Base-by-base conservation (phyloP, 2,329 filamentous ascomycete species). In the Aspergillus glaucus region DNA sequence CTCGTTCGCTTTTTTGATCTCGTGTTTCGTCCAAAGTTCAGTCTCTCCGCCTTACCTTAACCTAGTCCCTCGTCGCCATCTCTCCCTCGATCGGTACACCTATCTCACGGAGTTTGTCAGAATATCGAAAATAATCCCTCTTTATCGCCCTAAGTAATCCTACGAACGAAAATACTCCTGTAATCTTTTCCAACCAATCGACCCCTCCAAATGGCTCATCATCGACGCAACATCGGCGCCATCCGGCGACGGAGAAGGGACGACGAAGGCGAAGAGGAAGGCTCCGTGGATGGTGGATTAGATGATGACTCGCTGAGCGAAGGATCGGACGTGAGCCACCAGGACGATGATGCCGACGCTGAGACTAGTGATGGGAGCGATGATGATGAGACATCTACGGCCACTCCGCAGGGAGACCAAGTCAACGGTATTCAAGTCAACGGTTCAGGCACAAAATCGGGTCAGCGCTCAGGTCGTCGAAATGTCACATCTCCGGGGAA, bases 301-400 rank as follows among this genome's bases (percentile, higher is more conserved):
- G 77, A 79, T 45, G 80, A 82, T 56, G 81, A 84, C 62, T 84
- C 81, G 37, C 70, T 82, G 67, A 85, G 80, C 64, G 82, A 84
- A 63, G 76, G 73, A 34, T 84, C 81, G 10, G 68, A 74, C 19
- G 71, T 76, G 53, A 83, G 75, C 57, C 78, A 81, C 52, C 71
- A 72, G 45, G 78, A 79, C 48, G 77, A 82, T 53, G 78, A 82
- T 60, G 79, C 75, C 49, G 79, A 80, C 60, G 76, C 70, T n/a
- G 79, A 81, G 63, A 77, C 75, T 54, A 81, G 77, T 60, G 79
- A 82, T 59, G 70, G 74, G 45, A 81, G 77, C 57, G 79, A 79
- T 36, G 66, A 72, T 47, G 77, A 78, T 46, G 77, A 78, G 53
- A 67, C 64, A 45, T 64, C 64, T 40, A 54, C 41, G 7, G 6